A percentile compares a stretch with the other conserved stretches of the same genome.
These are phyloP conservation scores for Rheum nobile DNA, from an alignment of 148 eudicot species.

Conservation along the genomic window DNA sequence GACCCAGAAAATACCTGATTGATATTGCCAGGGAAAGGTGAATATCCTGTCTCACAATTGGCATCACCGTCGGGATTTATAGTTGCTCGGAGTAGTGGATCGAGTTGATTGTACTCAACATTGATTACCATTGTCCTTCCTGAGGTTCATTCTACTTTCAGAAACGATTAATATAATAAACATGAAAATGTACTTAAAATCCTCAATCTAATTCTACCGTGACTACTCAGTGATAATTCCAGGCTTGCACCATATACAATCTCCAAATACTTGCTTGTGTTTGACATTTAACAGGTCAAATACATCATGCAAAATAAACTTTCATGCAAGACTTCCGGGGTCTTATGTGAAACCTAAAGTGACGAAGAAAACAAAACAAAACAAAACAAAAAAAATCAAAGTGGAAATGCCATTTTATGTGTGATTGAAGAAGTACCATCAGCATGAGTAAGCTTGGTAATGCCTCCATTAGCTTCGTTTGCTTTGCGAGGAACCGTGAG, in stretches of 20 bases:
- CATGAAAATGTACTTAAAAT: background rate
- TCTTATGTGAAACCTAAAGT: no score
- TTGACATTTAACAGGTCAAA: background rate
- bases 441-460: constrained; percentile 80
- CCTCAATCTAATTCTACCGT: background rate
- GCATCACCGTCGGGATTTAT: constrained; percentile 89
- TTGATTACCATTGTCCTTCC: constrained; percentile 95
- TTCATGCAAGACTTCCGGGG: no score
- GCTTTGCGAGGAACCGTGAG: constrained; percentile 99
- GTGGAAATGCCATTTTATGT: background rate
- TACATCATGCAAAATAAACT: background rate
- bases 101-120: constrained; percentile 98
- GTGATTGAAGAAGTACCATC: constrained; percentile 44
- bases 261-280: background rate
- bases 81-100: constrained; percentile 87
- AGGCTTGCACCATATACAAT: background rate
- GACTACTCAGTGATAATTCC: background rate
- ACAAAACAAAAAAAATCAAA: background rate
- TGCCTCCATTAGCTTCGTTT: constrained; percentile 99
- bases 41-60: constrained; percentile 82
- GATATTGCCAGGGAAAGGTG: constrained; percentile 97
- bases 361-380: background rate
- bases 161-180: background rate
- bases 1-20: constrained; percentile 47
- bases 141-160: constrained; percentile 17